Evolutionary conservation across 2,329 filamentous ascomycete species (phyloP), one percentile per base, ranked within the genome.

Genomic region (Neonectria magnoliae): DNA sequence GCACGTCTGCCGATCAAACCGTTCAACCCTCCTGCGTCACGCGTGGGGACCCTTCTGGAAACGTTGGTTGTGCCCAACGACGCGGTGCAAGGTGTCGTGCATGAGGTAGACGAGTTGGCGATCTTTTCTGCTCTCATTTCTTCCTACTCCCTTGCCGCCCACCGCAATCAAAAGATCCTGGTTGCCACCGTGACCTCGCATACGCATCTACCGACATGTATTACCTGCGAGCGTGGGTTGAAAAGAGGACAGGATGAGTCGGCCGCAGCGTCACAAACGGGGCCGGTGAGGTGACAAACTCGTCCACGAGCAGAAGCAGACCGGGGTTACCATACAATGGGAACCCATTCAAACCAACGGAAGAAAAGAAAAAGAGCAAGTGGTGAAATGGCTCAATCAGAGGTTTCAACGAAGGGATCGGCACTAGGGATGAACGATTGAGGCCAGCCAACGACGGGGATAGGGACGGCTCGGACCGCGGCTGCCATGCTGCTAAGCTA

Each of bases 1-100:
- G 56, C 61, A 64, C 50, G 31, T 27, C 41, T 55, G 61, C 54
- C 61, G 61, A 55, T 64, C 61, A 64, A 64, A 64, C 61, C 20
- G 36, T 50, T 52, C 50, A 56, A 25, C 25, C 41, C 36, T 20
- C 51, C 61, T 51, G 44, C 44, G 27, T 33, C 50, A 42, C n/a
- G 38, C 38, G 38, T 42, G 38, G 36, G 20, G 33, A 59, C 52
- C 33, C 36, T 59, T 55, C 55, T 56, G 50, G 50, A 64, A 55
- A 45, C 45, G 16, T 9, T 36, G 56, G 10, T 18, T 38, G 50
- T 48, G 44, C 48, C 41, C 48, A 38, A 54, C 38, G 18, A 47
- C 22, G 53, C 20, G 50, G 38, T 20, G 13, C 31, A 10, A 33
- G 31, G 47, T 42, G 38, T 42, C 38, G 16, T 20, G 38, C 38